Base-by-base conservation (phyloP, 306 rosid genomes). In the Rubus parviflorus region DNA sequence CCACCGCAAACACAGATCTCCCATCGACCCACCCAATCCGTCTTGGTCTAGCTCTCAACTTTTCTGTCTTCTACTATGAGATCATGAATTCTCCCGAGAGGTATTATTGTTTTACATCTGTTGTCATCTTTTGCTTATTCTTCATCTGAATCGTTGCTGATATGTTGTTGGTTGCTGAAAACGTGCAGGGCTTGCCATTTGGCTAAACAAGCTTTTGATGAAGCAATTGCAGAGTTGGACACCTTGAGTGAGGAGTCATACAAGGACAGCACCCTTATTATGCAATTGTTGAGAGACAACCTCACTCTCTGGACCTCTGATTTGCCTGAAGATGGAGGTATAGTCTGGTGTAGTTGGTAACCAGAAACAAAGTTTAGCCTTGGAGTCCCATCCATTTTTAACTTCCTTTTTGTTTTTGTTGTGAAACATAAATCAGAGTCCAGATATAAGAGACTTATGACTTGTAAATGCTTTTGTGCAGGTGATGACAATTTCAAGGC, bases 271-370 rank as follows among this genome's bases (percentile, higher is more conserved):
- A 94, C 98, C 83, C 89, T 92, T 85, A 94, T 94, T 75, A 94
- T 94, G 98, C 98, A 94, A 84, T 80, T 94, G 86, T 85, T 94
- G 90, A 94, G 98, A 90, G 98, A 94, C 86, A 94, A 94, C 84
- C 92, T 94, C 75, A 94, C 98, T 68, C 97, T 94, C 74, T 94
- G 98, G 98, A 94, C 97, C 88, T 94, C 98, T 8, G 98, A 94
- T 86, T 94, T 94, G 83, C 98, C 98, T 45, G 98, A 94, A 88
- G 97, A 94, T 83, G 98, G 98, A 89, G 98, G 98, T 94, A 91
- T 35, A 40, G 47, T 37, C 25, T 38, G 35, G 41, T 42, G 61
- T 77, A 65, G 61, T 61, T 25, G 16, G 43, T 72, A 7, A 68
- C 46, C 23, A 35, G 23, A 64, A 17, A 35, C 25, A 64, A 74